A percentile compares a stretch with the other conserved stretches of the same genome.
These are phyloP conservation scores for Aspergillus egyptiacus DNA, from an alignment of 495 filamentous ascomycete genomes.

Conservation along the genomic window DNA sequence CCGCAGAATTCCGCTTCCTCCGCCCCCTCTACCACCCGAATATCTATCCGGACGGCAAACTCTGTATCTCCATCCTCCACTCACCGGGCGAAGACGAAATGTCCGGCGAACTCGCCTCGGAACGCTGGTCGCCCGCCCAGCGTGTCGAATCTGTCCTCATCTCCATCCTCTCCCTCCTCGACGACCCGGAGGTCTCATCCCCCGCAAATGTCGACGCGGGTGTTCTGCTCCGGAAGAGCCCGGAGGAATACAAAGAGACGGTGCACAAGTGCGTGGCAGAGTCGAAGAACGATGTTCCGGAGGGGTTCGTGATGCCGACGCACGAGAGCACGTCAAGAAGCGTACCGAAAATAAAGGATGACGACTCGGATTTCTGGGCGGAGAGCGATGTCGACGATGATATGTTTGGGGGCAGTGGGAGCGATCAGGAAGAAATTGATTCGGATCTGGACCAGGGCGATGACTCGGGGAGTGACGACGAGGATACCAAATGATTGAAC, in stretches of 20 bases:
- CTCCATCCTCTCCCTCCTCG: slow-evolving; percentile 86
- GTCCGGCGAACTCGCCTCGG: slow-evolving; percentile 80
- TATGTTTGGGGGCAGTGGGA: slow-evolving; percentile 67
- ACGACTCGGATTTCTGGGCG: slow-evolving; percentile 77
- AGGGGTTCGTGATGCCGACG: slow-evolving; percentile 76
- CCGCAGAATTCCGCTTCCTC: slow-evolving; percentile 70
- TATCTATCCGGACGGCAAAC: slow-evolving; percentile 79
- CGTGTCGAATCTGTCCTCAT: slow-evolving; percentile 91
- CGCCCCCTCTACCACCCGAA: slow-evolving; percentile 87
- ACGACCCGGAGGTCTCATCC: slow-evolving; percentile 87
- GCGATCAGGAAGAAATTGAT: slow-evolving; percentile 49
- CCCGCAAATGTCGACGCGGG: slow-evolving; percentile 94
- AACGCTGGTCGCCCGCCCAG: slow-evolving; percentile 91
- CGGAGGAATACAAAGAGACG: slow-evolving; percentile 57
- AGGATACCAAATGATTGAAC: slow-evolving; percentile 29
- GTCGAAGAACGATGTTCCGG: slow-evolving; percentile 74
- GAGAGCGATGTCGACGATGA: slow-evolving; percentile 73
- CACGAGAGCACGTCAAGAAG: slow-evolving; percentile 50
- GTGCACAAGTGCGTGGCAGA: slow-evolving; percentile 65
- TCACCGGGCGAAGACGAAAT: slow-evolving; percentile 83
- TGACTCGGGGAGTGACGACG: slow-evolving; percentile 52
- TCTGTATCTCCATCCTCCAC: slow-evolving; percentile 97
- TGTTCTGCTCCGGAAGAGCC: slow-evolving; percentile 72
- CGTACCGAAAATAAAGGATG: slow-evolving; percentile 55
- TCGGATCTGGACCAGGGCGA: slow-evolving; percentile 38